Evolutionary conservation across 495 filamentous ascomycete genomes (phyloP), one percentile per base, ranked within the genome.

Genomic region (Xylaria castorea): DNA sequence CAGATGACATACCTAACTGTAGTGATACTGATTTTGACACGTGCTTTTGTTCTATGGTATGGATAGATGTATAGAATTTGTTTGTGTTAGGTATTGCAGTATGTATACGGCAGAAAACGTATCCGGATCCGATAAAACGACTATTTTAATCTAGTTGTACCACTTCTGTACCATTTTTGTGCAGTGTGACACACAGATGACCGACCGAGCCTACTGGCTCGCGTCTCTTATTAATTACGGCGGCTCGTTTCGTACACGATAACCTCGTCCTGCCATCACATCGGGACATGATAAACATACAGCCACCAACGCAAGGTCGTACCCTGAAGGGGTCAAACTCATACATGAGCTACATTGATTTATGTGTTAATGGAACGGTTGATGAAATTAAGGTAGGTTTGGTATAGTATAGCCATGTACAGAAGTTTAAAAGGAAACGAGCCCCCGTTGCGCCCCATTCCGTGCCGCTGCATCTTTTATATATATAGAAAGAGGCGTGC

Each of bases 331-430:
- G 38, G n/a, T 18, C 22, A 64, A 44, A 32, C n/a, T 5, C 11
- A 40, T 5, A 62, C 36, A 44, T 8, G 22, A 30, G 61, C 38
- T 1, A 7, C 12, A 44, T 27, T 25, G 22, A 8, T 38, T 2
- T 22, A 32, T 30, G 22, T 53, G 6, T 34, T 53, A 40, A 55
- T 51, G 9, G 32, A 40, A 42, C 16, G 36, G 46, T 53, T 16
- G 30, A 53, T 71, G 44, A 60, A 55, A 71, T 71, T 70, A 70
- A 50, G 9, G 27, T 63, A 42, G n/a, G 18, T 53, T 62, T 71
- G 58, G 44, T 71, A 63, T 71, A 71, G 30, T 46, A 70, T 61
- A 58, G 55, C 55, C 68, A 53, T 63, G 34, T 71, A 71, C 46
- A 71, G 60, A 71, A 63, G 34, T 63, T 30, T 14, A 60, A 61